Conservation (phyloP, 2,329 filamentous ascomycete species). For the Neonectria neomacrospora region DNA sequence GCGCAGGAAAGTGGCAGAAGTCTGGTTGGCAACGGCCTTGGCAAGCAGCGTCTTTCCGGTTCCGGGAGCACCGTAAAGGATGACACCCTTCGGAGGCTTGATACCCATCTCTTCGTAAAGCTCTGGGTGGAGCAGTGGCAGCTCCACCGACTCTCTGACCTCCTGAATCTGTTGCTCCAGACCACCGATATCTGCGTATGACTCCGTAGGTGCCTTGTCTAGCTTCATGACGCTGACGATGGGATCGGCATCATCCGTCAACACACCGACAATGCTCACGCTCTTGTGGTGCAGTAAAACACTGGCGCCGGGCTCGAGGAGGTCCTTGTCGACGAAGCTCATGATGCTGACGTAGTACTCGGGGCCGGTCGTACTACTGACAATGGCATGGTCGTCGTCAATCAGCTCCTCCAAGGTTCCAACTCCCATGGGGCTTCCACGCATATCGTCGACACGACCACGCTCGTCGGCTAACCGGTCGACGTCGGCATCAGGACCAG, state of each 20-base stretch:
- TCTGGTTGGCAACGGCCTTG: slow-evolving; percentile 98
- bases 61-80: slow-evolving; percentile 95
- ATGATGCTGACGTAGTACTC: slow-evolving; percentile 99
- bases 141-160: slow-evolving; percentile 94
- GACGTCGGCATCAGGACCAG: slow-evolving; percentile 75
- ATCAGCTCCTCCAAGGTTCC: slow-evolving; percentile 98
- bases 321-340: slow-evolving; percentile 99
- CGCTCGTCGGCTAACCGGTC: slow-evolving; percentile 96
- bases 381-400: slow-evolving; percentile 98
- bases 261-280: slow-evolving; percentile 95
- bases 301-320: slow-evolving; percentile 94
- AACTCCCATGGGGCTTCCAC: slow-evolving; percentile 97
- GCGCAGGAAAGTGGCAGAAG: slow-evolving; percentile 96
- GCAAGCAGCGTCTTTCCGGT: slow-evolving; percentile 96
- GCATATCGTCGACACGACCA: slow-evolving; percentile 96
- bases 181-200: slow-evolving; percentile 98
- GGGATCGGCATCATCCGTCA: slow-evolving; percentile 96
- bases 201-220: slow-evolving; percentile 97
- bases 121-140: slow-evolving; percentile 94
- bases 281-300: slow-evolving; percentile 97
- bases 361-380: slow-evolving; percentile 95
- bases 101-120: slow-evolving; percentile 99
- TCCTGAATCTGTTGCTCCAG: slow-evolving; percentile 96
- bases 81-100: slow-evolving; percentile 99
- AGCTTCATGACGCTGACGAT: slow-evolving; percentile 99